phyloP scores from a whole-genome alignment of 1,284 basidiomycete species.

The Lignosus rhinocerotis region DNA sequence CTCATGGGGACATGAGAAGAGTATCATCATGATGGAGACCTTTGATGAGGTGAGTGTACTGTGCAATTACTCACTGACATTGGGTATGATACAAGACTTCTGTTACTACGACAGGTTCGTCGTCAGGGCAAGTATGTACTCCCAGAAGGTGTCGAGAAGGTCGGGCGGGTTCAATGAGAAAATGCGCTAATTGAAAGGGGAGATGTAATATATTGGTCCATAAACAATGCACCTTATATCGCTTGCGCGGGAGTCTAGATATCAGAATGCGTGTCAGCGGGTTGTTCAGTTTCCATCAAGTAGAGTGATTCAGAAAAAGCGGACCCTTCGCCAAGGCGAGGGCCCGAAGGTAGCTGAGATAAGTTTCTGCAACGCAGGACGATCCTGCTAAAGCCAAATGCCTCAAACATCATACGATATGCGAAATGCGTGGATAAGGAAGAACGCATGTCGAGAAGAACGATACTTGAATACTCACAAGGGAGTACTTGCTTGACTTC shows the following conservation, averaged over 20 bases:
- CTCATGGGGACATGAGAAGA: slow-evolving; percentile 77
- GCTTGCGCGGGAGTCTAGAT: no score
- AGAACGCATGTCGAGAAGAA: background rate
- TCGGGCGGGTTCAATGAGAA: slow-evolving; percentile 18
- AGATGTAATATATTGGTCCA: background rate
- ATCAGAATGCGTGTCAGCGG: background rate
- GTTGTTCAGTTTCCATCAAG: background rate
- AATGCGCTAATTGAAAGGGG: background rate
- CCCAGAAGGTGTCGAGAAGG: slow-evolving; percentile 48
- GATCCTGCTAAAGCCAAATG: slow-evolving; percentile 85
- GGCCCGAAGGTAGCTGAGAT: slow-evolving; percentile 65
- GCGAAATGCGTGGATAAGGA: background rate
- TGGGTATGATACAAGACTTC: background rate
- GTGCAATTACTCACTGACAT: background rate
- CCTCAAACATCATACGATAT: slow-evolving; percentile 77
- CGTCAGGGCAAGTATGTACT: slow-evolving; percentile 49
- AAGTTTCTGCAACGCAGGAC: slow-evolving; percentile 54
- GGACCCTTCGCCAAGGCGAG: slow-evolving; percentile 44
- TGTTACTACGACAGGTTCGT: slow-evolving; percentile 41
- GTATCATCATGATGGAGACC: slow-evolving; percentile 74
- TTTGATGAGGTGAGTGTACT: slow-evolving; percentile 70
- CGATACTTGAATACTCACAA: background rate
- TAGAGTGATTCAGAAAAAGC: slow-evolving; percentile 35
- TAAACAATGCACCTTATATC: background rate
- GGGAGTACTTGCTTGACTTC: background rate